phyloP scores from a whole-genome alignment of 2,329 filamentous ascomycete genomes.

The Dothistroma pini region DNA sequence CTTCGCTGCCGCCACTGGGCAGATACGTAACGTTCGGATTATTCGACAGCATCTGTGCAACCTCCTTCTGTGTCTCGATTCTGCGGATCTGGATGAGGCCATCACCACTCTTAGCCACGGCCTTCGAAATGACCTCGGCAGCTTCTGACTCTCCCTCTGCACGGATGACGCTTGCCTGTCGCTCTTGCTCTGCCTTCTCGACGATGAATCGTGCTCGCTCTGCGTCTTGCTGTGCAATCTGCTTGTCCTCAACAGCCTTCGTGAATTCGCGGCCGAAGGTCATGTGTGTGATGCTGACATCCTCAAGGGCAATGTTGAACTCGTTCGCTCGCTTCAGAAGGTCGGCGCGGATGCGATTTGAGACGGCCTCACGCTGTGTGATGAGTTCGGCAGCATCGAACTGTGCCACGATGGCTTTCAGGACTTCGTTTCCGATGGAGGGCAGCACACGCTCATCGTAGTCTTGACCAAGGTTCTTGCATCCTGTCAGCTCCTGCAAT shows the following conservation, averaged over 20 bases:
- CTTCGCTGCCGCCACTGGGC: constrained; percentile 60
- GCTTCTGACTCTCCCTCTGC: constrained; percentile 97
- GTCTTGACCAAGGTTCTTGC: constrained; percentile 88
- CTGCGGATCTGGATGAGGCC: constrained; percentile 93
- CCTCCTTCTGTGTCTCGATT: constrained; percentile 95
- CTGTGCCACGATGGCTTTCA: constrained; percentile 53
- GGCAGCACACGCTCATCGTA: constrained; percentile 71
- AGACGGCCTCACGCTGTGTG: constrained; percentile 96
- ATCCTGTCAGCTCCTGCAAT: neutral
- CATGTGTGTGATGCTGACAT: constrained; percentile 99
- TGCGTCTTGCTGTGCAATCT: constrained; percentile 98
- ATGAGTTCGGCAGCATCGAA: constrained; percentile 65
- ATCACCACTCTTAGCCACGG: constrained; percentile 88
- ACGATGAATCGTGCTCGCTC: constrained; percentile 97
- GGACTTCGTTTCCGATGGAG: constrained; percentile 54
- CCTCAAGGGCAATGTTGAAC: constrained; percentile 98
- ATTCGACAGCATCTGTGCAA: constrained; percentile 79
- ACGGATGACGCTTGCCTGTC: constrained; percentile 96
- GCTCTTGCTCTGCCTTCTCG: constrained; percentile 97
- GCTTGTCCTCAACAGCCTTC: constrained; percentile 98
- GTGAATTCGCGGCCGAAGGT: constrained; percentile 99
- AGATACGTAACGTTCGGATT: constrained; percentile 98
- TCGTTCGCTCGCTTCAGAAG: constrained; percentile 88
- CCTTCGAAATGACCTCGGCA: constrained; percentile 90
- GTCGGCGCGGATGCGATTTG: constrained; percentile 87